Evolutionary conservation across 2,329 filamentous ascomycete genomes (phyloP).

Genomic region (Capronia coronata): DNA sequence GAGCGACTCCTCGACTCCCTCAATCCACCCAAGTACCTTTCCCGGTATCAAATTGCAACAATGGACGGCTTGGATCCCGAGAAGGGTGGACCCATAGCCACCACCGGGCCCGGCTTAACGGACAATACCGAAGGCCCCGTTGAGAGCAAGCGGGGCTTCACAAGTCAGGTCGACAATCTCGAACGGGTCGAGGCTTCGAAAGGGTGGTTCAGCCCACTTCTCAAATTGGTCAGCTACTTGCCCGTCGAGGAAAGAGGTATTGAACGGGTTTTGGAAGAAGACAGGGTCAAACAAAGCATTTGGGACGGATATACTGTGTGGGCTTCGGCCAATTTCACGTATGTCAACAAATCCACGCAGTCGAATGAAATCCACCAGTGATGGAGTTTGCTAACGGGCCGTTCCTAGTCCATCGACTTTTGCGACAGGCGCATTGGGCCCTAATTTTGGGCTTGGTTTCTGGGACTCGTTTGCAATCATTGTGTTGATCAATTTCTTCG

Average conservation of each 20-base stretch:
- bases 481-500: conserved; percentile 31
- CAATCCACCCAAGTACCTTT: too few species aligned
- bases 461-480: conserved; percentile 38
- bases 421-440: background rate
- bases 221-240: background rate
- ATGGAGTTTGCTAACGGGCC: background rate
- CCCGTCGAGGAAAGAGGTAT: background rate
- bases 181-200: background rate
- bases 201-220: background rate
- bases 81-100: background rate
- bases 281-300: conserved; percentile 1
- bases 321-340: background rate
- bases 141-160: background rate
- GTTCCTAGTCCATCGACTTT: background rate
- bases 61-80: background rate
- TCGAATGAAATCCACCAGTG: background rate
- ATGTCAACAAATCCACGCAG: background rate
- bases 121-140: background rate
- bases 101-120: background rate
- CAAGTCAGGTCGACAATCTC: background rate
- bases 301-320: background rate
- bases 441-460: conserved; percentile 23
- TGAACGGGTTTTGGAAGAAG: conserved; percentile 2
- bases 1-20: too few species aligned
- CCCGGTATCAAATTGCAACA: background rate